Conservation (phyloP, 2,329 filamentous ascomycete species). For the Aureobasidium sp. region DNA sequence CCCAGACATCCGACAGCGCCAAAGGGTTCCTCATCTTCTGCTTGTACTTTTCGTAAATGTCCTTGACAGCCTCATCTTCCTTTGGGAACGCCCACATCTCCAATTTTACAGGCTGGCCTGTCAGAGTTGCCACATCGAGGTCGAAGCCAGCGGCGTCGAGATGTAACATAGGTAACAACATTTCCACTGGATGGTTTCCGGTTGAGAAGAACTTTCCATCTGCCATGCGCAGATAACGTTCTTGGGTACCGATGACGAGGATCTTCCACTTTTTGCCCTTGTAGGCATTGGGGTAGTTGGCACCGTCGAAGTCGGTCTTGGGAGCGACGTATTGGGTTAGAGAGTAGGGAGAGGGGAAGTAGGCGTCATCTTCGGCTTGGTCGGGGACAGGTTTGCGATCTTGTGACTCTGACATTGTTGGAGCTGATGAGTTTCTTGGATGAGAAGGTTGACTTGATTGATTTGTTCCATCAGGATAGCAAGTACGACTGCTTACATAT, state of each 20-base stretch:
- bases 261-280: background rate
- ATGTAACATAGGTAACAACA: background rate
- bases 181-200: slow-evolving; percentile 1
- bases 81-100: background rate
- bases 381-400: background rate
- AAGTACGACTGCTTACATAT: background rate
- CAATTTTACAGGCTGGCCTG: background rate
- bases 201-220: slow-evolving; percentile 1
- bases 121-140: background rate
- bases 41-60: background rate
- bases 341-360: background rate
- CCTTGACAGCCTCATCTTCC: background rate
- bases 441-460: background rate
- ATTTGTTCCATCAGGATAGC: background rate
- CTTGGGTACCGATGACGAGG: background rate
- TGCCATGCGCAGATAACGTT: background rate
- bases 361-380: background rate
- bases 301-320: background rate
- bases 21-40: background rate
- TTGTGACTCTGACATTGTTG: background rate
- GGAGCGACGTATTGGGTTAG: background rate
- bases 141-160: background rate
- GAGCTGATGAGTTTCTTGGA: background rate
- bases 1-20: background rate
- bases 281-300: background rate